Evolutionary conservation across 148 eudicot species (phyloP), one percentile per base, ranked within the genome.

Genomic region (Polygonum aviculare): DNA sequence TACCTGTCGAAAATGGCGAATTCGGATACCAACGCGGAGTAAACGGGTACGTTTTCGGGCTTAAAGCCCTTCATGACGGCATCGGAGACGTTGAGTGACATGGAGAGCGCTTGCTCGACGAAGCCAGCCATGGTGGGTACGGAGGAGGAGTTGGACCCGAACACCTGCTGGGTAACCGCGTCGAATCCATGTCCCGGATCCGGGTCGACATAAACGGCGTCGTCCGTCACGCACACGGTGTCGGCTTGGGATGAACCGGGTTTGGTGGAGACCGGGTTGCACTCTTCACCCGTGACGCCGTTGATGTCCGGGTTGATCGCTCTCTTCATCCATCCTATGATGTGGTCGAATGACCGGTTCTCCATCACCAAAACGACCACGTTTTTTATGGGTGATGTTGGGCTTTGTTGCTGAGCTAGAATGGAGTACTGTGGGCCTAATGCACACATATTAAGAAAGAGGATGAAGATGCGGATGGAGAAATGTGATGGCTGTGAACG

Each of bases 121-220:
- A 95, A 95, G 36, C 98, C 98, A 45, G 80, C 65, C 98, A 92
- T 95, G 96, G 44, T 78, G 49, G 7, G 77, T 31, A 36, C 81
- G 10, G 50, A 0, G 1, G 75, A 38, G 4, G 45, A 41, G 52
- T 72, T 72, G 3, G 91, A 86, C 45, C 97, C 94, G 78, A 87
- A 92, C n/a, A 94, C 92, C 79, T 94, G 98, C 49, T 85, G 79
- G 8, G 74, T 79, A 1, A 94, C 96, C 15, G 78, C 98, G 10
- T 94, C 94, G 36, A 94, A 94, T 0, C 90, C 82, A 87, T 94
- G 98, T 3, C 92, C 98, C 38, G 98, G 98, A 76, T 94, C 96
- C 55, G 92, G 94, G 81, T 94, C 98, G 50, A 94, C 92, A 41
- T 82, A 94, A 44, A 85, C 82, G 0, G 93, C 98, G 75, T 89